Evolutionary conservation across 257 asterid genomes (phyloP), one percentile per base, ranked within the genome.

Genomic region (Solanum sejunctum): DNA sequence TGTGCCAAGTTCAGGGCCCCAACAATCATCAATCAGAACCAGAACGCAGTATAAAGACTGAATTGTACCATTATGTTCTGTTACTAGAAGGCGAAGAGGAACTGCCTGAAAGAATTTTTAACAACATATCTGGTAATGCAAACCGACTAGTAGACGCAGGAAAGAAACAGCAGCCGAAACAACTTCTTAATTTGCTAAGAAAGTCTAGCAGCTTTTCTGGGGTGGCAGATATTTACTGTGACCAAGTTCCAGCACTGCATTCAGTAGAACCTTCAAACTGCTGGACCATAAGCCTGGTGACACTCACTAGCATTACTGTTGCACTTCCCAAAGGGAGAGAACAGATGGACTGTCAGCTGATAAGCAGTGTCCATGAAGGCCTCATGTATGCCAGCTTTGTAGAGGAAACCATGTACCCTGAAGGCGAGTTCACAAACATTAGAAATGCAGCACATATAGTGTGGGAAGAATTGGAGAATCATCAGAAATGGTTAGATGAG

Each of bases 251-350:
- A 18, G 70, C 81, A 63, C 89, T 89, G 73, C 87, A 86, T 64
- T 83, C 93, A 18, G 82, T 79, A 58, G 89, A 90, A 52, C 92
- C 88, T 39, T 88, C 91, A 9, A 79, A 87, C 69, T 90, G 91
- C 88, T 93, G 96, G 94, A 86, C 91, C 61, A 80, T 91, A 57
- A 86, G 90, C 32, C 20, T 90, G 21, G 89, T 89, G 79, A 91
- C 91, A 23, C 66, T 84, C 54, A 45, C 87, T 45, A 66, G 61
- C 85, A 86, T 86, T 18, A 77, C 71, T 15, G 26, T 84, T n/a
- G 69, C 87, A 47, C 87, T 86, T 10, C 49, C 85, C 41, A 80
- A 55, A 66, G 28, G 54, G 43, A 10, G 21, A 16, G 21, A 26
- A 28, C 28, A 66, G 21, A 32, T 8, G 60, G 82, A 51, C 49